phyloP scores from a whole-genome alignment of 306 rosid genomes.

The Lotus japonicus region DNA sequence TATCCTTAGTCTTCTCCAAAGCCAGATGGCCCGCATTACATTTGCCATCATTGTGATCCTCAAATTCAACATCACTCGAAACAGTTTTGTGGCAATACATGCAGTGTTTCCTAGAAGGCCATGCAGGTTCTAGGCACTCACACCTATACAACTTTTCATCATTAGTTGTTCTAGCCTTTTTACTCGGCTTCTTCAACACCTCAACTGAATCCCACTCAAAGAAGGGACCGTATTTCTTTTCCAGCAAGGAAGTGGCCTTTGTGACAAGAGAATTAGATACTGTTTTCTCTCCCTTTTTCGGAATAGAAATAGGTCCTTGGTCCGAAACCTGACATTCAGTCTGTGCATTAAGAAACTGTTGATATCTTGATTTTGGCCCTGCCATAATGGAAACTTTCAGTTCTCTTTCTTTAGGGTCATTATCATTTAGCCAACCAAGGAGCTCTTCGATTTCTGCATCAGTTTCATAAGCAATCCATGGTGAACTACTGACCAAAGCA shows the following conservation, averaged over 20 bases:
- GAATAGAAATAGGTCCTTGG: constrained; percentile 23
- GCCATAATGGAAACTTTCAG: constrained; percentile 68
- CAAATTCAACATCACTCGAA: constrained; percentile 57
- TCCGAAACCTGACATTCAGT: constrained; percentile 41
- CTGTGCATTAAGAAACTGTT: constrained; percentile 31
- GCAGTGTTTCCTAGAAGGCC: constrained; percentile 81
- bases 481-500: constrained; percentile 31
- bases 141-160: constrained; percentile 77
- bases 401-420: constrained; percentile 67
- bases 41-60: constrained; percentile 66
- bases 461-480: constrained; percentile 70
- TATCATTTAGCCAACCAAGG: constrained; percentile 57
- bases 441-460: constrained; percentile 68
- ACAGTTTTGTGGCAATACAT: constrained; percentile 76
- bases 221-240: constrained; percentile 67
- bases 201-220: constrained; percentile 47
- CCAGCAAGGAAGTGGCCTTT: constrained; percentile 66
- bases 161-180: constrained; percentile 37
- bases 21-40: constrained; percentile 44
- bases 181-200: constrained; percentile 43
- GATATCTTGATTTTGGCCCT: constrained; percentile 64
- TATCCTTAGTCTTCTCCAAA: constrained; percentile 51
- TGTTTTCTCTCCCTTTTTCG: constrained; percentile 34
- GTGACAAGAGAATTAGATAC: constrained; percentile 46
- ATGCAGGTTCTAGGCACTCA: constrained; percentile 79